Evolutionary conservation across 2,329 filamentous ascomycete genomes (phyloP).

Genomic region (Emmonsia crescens): DNA sequence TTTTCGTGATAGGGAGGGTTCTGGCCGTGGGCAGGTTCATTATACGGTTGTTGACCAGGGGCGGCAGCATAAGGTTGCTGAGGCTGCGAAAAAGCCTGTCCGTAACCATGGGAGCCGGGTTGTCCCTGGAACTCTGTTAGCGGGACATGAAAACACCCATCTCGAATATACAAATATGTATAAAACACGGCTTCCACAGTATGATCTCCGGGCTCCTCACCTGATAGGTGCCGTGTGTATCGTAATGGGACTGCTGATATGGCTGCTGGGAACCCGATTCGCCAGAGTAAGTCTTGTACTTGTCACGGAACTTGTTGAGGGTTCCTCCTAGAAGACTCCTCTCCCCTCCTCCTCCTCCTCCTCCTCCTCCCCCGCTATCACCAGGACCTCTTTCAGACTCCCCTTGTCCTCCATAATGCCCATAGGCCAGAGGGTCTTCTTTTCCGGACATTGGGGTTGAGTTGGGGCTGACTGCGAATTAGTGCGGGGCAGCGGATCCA

Average conservation of each 20-base stretch:
- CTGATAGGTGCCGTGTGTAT: slow-evolving; percentile 4
- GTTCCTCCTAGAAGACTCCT: slow-evolving; percentile 44
- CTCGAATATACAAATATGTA: not conserved
- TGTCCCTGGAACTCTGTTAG: slow-evolving; percentile 12
- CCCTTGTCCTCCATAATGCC: slow-evolving; percentile 37
- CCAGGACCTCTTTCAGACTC: slow-evolving; percentile 19
- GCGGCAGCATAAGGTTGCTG: slow-evolving; percentile 2
- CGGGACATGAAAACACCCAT: not conserved
- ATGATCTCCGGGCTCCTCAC: not conserved
- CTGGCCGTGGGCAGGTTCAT: slow-evolving; percentile 18
- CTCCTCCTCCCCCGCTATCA: slow-evolving; percentile 17
- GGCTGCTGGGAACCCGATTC: slow-evolving; percentile 5
- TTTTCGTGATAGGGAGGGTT: slow-evolving; percentile 23
- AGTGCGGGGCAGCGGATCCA: not conserved
- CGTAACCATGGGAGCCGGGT: slow-evolving; percentile 10
- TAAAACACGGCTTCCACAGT: not conserved
- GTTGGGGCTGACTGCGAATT: not conserved
- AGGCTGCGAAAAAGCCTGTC: slow-evolving; percentile 5
- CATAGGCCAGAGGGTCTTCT: slow-evolving; percentile 47
- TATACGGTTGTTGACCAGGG: slow-evolving; percentile 18
- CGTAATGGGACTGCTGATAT: slow-evolving; percentile 7
- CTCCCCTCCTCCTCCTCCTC: slow-evolving; percentile 23
- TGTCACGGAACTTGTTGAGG: slow-evolving; percentile 37
- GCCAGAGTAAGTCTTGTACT: slow-evolving; percentile 21
- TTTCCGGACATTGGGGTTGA: slow-evolving; percentile 25